Evolutionary conservation across 1,284 basidiomycete species (phyloP), one percentile per base, ranked within the genome.

Genomic region (Naganishia sp.): DNA sequence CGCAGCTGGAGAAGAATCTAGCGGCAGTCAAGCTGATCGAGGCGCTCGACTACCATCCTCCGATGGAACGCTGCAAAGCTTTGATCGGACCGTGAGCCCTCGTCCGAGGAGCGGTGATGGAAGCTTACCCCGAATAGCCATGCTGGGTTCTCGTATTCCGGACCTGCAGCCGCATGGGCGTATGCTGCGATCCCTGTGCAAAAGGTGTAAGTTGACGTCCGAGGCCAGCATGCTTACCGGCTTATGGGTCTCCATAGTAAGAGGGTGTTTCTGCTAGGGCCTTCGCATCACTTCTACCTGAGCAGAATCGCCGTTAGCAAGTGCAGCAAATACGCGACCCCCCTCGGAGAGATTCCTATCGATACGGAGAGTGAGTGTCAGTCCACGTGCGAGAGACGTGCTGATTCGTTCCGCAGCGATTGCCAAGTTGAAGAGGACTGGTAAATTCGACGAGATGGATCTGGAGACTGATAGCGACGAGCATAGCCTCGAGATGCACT

Each of bases 401-500:
- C n/a, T 41, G 15, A 50, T 21, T 10, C 15, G n/a, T n/a, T 1
- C 21, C 35, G 6, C 73, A 94, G 92, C 85, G 2, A 88, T 90
- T 65, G 77, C 81, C 7, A 85, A 90, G 71, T 83, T 99, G 17
- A 81, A 82, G 51, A 78, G 77, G 2, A 90, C 90, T 0, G 86
- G 87, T 0, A 80, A 86, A 65, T 99, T 99, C 73, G 82, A 83
- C 42, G 81, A 83, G 25, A 89, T 98, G 87, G 81, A 81, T 18
- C 71, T 83, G 1, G 73, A 80, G 0, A 87, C 86, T 1, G 96
- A 99, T 74, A 92, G 95, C 77, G 91, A 90, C 46, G 96, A 99
- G 74, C 96, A 99, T 77, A 94, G 91, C 74, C 87, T 99, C 61
- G 96, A 99, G 81, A 95, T 99, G 92, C 94, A 98, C 72, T 83